phyloP scores from a whole-genome alignment of 2,329 filamentous ascomycete species.

The Periconia macrospinosa region DNA sequence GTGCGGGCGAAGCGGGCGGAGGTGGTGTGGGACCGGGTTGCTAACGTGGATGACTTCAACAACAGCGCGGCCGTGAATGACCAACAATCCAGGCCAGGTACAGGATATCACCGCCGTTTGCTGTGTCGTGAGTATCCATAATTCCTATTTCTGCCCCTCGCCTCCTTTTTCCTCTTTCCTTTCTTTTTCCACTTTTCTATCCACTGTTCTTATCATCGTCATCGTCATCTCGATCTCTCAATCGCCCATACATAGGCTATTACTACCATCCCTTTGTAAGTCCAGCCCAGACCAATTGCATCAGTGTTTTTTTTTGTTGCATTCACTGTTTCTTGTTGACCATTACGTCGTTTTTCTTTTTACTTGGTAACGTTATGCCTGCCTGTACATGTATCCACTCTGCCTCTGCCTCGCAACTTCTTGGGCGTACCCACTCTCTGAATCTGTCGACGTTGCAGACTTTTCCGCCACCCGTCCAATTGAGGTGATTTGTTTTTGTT shows the following conservation, averaged over 20 bases:
- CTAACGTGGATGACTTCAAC: slow-evolving; percentile 8
- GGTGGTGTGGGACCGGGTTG: neutral
- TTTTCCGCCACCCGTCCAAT: no score
- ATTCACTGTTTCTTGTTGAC: neutral
- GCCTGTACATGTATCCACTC: no score
- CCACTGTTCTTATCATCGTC: neutral
- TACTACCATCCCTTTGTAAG: neutral
- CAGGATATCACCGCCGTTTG: slow-evolving; percentile 9
- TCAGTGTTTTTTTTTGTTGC: neutral
- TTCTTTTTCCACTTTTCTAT: neutral
- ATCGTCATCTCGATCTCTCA: no score
- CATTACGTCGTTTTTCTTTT: neutral
- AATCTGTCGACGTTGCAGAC: no score
- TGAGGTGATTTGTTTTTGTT: no score
- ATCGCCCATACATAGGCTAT: neutral
- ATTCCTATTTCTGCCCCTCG: neutral
- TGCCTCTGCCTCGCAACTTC: no score
- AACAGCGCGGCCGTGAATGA: slow-evolving; percentile 40
- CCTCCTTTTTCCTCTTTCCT: neutral
- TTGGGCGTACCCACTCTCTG: no score
- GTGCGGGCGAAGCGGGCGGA: slow-evolving; percentile 26
- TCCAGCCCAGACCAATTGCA: neutral
- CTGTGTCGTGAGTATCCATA: neutral
- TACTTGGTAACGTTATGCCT: no score
- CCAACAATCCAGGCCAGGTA: neutral